Evolutionary conservation across 1,284 basidiomycete genomes (phyloP), one percentile per base, ranked within the genome.

Genomic region (Crepidotus sp.): DNA sequence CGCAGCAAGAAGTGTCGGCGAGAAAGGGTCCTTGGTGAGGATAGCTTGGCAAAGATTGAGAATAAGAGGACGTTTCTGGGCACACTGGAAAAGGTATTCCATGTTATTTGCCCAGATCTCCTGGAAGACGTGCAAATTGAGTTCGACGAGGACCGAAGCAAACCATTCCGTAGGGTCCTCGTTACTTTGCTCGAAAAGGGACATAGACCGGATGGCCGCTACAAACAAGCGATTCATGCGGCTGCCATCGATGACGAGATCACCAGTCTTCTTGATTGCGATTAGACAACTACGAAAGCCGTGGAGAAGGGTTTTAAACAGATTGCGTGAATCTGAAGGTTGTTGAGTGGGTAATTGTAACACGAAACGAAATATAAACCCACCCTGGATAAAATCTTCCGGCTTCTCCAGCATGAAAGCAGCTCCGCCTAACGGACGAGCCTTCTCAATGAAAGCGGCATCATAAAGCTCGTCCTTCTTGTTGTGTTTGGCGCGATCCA

Each of bases 21-120:
- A 96, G 13, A 88, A 85, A 10, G 74, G 59, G 50, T 96, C 90
- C 57, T 90, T 83, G 36, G 70, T 71, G 55, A 98, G 86, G n/a
- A 98, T 75, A 36, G 78, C 72, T 60, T 97, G 91, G 47, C 90
- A 84, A 40, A 98, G 78, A 50, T 85, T 84, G 57, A 97, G 80
- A 41, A 98, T 74, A 44, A 82, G 71, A 13, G 83, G 79, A 48
- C 92, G 86, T 51, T 82, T 80, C 54, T 84, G 76, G 0, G 85
- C 76, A 53, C 77, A 75, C 52, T 85, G 74, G 61, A 94, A 85
- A 67, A 94, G 94, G 59, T 92, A 83, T 18, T 81, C 82, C 65
- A 97, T 85, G 61, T 89, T 88, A 58, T 80, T 81, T 29, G 85
- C 90, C 93, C 88, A 96, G 17, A 96, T 85, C 62, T 96, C 91